Evolutionary conservation across 495 filamentous ascomycete species (phyloP), one percentile per base, ranked within the genome.

Genomic region (Aspergillus bridgeri): DNA sequence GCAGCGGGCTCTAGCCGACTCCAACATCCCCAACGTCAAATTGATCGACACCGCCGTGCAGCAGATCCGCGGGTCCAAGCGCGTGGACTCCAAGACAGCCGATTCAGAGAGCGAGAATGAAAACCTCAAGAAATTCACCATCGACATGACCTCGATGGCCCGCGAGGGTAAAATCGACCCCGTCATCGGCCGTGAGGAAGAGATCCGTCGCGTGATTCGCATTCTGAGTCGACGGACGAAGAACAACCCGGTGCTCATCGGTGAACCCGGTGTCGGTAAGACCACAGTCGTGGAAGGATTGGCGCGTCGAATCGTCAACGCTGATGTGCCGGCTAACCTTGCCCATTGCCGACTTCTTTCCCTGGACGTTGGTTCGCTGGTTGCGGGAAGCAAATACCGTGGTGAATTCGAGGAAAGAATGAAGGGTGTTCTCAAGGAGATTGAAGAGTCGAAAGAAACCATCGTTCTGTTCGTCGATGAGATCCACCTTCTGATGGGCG

Each of bases 331-430:
- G 25, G 92, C 94, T 62, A 96, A 96, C 65, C 78, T 98, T n/a
- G 90, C 92, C 7, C 87, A 89, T 54, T 98, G 94, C 81, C 93
- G 89, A 65, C 80, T 98, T 17, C 86, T 98, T 25, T 95, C 93
- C 9, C 83, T 98, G 13, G 94, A 98, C 67, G 94, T 98, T 53
- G 94, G 94, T 57, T 87, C 93, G 8, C 76, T 98, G 42, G 92
- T 98, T 49, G 94, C 94, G 23, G 94, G 94, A 53, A 96, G 91
- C 81, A 98, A 98, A 72, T 98, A 93, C 78, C 82, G 94, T 48
- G 94, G 94, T 70, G 94, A 98, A 71, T 98, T 98, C 63, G 94
- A 98, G 70, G 94, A 98, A 77, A 83, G 94, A 58, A 96, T 98
- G 92, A 98, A 98, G 81, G 90, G 94, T 13, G 92, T 98, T 18